phyloP scores from a whole-genome alignment of 306 rosid species.

The Castanea crenata region DNA sequence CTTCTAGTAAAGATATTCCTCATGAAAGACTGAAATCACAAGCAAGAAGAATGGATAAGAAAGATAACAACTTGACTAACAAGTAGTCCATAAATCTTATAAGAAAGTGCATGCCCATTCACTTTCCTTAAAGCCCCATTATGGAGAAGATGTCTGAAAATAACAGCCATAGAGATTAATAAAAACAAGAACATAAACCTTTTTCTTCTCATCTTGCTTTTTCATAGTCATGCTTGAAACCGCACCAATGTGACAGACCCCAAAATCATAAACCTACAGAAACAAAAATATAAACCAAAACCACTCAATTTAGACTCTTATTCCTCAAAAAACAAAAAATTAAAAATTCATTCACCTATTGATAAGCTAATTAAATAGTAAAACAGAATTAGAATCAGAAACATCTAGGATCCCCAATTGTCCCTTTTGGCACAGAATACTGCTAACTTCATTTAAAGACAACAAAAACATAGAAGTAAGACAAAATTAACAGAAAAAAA shows the following conservation, averaged over 20 bases:
- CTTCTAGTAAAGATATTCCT: conserved; percentile 53
- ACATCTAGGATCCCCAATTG: not conserved
- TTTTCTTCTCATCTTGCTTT: conserved; percentile 35
- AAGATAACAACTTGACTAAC: not conserved
- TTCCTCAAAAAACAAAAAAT: not conserved
- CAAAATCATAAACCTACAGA: conserved; percentile 27
- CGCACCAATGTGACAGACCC: conserved; percentile 29
- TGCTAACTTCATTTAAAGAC: conserved; percentile 3
- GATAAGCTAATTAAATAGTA: not conserved
- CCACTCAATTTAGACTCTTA: not conserved
- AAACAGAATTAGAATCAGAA: not conserved
- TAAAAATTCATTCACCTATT: not conserved
- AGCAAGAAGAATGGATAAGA: not conserved
- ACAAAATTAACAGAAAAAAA: not conserved
- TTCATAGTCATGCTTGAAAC: conserved; percentile 32
- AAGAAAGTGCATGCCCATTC: not conserved
- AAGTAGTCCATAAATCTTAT: no score
- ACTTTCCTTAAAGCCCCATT: not conserved
- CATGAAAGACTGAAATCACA: conserved; percentile 71
- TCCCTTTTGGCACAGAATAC: not conserved
- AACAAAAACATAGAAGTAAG: not conserved
- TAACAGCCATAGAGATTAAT: not conserved
- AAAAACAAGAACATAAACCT: conserved; percentile 27
- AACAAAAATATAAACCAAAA: conserved; percentile 6
- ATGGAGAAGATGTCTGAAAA: not conserved